Evolutionary conservation across 306 rosid species (phyloP).

Genomic region (Quercus mongolica): DNA sequence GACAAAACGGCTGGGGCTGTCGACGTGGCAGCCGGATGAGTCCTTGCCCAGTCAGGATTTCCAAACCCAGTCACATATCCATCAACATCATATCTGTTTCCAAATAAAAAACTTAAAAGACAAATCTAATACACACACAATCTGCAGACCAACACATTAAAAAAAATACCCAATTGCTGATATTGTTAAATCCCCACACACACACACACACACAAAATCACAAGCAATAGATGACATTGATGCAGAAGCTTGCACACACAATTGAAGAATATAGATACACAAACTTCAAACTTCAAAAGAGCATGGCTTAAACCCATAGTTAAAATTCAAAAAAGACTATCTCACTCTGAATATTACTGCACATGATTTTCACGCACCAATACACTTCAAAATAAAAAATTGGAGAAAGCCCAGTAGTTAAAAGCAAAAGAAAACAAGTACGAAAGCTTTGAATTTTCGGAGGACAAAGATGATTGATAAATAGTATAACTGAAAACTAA

Average conservation of each 20-base stretch:
- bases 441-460: not conserved
- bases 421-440: not conserved
- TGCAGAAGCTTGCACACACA: not conserved
- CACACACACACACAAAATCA: not conserved
- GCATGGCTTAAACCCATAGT: not conserved
- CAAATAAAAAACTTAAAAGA: not conserved
- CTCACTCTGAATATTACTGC: not conserved
- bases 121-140: not conserved
- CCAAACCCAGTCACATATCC: conserved; percentile 83
- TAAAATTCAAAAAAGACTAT: not conserved
- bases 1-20: conserved; percentile 73
- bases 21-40: conserved; percentile 68
- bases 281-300: not conserved
- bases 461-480: not conserved
- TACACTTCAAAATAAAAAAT: not conserved
- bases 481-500: not conserved
- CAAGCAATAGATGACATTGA: not conserved
- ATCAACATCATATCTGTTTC: conserved; percentile 72
- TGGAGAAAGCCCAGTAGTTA: not conserved
- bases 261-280: not conserved
- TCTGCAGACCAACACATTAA: too few relatives aligned
- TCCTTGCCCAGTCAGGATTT: conserved; percentile 89
- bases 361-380: not conserved
- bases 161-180: not conserved
- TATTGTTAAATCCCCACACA: too few relatives aligned